Conservation (phyloP, 345 rosid genomes). For the Populus pruinosa region DNA sequence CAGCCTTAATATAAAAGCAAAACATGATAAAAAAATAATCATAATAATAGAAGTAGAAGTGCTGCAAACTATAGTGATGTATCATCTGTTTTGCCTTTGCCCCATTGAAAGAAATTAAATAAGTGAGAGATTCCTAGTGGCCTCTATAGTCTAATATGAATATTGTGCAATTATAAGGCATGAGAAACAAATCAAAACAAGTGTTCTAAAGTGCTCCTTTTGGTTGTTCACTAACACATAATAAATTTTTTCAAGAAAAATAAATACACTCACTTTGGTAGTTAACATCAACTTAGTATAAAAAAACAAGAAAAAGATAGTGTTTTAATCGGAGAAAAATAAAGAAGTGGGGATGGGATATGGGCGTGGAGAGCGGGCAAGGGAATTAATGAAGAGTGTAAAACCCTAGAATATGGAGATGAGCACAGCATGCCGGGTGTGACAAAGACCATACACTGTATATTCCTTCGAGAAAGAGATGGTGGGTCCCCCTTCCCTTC, state of each 20-base stretch:
- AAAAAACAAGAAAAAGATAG: neutral
- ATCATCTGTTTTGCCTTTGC: neutral
- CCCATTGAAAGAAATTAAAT: neutral
- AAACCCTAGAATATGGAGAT: conserved; percentile 47
- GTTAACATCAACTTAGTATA: neutral
- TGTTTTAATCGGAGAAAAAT: neutral
- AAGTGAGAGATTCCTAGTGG: neutral
- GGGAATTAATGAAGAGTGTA: conserved; percentile 3
- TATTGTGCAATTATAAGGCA: neutral
- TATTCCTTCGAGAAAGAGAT: conserved; percentile 65
- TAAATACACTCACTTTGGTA: neutral
- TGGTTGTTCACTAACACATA: neutral
- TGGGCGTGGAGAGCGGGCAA: neutral
- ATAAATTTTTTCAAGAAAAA: neutral
- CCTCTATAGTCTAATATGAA: neutral
- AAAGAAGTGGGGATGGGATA: conserved; percentile 1
- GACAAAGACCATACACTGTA: conserved; percentile 58
- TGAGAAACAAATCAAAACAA: neutral
- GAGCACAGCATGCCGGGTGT: conserved; percentile 47
- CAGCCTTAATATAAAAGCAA: neutral
- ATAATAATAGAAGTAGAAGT: no score
- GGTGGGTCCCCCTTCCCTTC: conserved; percentile 22
- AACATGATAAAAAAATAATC: no score
- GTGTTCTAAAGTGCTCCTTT: neutral
- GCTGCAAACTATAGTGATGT: no score